Percentiles rank a stretch among this genome's conserved stretches.
These are phyloP conservation scores for Lagenidium giganteum DNA, from an alignment of 352 stramenopile species.

Conservation along the genomic window DNA sequence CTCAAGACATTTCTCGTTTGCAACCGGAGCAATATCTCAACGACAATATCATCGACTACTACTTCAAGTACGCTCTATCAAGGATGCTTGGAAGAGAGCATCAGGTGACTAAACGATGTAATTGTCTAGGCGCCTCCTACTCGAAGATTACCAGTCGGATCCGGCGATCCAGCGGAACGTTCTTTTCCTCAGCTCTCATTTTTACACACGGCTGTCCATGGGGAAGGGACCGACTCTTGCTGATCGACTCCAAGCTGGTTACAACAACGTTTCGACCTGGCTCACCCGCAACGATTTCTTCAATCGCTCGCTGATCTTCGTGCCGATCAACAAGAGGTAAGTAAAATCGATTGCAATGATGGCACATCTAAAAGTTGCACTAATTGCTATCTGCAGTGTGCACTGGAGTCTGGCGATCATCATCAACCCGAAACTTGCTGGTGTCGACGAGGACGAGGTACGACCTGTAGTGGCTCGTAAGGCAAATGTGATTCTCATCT, in stretches of 20 bases:
- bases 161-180: conserved; percentile 58
- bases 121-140: conserved; percentile 39
- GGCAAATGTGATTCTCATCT: not conserved
- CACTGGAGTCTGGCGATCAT: conserved; percentile 84
- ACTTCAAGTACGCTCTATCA: conserved; percentile 88
- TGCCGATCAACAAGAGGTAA: conserved; percentile 86
- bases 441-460: conserved; percentile 28
- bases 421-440: conserved; percentile 52
- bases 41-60: conserved; percentile 91
- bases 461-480: not conserved
- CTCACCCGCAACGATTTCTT: conserved; percentile 61
- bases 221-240: conserved; percentile 26
- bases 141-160: conserved; percentile 36
- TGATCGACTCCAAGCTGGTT: conserved; percentile 48
- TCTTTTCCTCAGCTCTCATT: conserved; percentile 75
- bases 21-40: conserved; percentile 84
- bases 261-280: conserved; percentile 79
- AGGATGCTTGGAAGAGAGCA: not conserved
- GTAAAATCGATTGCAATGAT: conserved; percentile 6
- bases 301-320: conserved; percentile 70
- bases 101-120: not conserved
- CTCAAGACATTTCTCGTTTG: conserved; percentile 46
- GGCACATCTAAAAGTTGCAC: not conserved
- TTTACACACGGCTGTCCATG: conserved; percentile 58
- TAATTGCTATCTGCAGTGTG: conserved; percentile 29